Conservation (phyloP, 129 eudicot genomes). For the Arctium lappa region DNA sequence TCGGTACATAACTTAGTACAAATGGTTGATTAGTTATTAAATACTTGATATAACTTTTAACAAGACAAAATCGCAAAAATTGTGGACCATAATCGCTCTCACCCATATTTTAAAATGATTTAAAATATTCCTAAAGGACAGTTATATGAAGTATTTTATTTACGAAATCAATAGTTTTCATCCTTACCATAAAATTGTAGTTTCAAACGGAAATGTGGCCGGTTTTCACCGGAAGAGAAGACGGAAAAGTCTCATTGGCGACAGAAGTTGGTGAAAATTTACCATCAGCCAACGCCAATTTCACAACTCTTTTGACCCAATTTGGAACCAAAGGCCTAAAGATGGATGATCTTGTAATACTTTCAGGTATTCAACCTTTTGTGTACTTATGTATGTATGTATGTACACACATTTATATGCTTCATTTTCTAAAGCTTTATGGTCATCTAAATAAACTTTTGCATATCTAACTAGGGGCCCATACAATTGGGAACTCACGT, state of each 20-base stretch:
- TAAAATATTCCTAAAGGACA: neutral
- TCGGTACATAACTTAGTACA: neutral
- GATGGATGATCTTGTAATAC: slow-evolving; percentile 46
- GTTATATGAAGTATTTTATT: neutral
- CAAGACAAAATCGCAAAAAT: no score
- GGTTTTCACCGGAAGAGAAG: slow-evolving; percentile 60
- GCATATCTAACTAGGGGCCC: slow-evolving; percentile 43
- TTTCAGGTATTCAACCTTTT: slow-evolving; percentile 42
- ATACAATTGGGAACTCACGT: slow-evolving; percentile 57
- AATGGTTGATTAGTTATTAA: no score
- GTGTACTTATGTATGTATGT: no score
- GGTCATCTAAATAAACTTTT: neutral
- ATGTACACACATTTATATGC: neutral
- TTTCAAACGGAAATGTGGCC: slow-evolving; percentile 48
- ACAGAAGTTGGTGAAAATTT: slow-evolving; percentile 41
- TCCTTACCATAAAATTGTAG: slow-evolving; percentile 16
- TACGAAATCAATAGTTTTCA: neutral
- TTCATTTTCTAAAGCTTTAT: neutral
- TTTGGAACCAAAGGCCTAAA: slow-evolving; percentile 36
- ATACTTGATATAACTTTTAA: no score
- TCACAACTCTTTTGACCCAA: slow-evolving; percentile 31
- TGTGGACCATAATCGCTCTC: no score
- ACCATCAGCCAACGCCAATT: slow-evolving; percentile 51
- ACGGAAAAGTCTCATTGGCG: slow-evolving; percentile 46
- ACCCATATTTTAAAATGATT: no score